Conservation (phyloP, 2,329 filamentous ascomycete species). For the Pseudopithomyces chartarum region DNA sequence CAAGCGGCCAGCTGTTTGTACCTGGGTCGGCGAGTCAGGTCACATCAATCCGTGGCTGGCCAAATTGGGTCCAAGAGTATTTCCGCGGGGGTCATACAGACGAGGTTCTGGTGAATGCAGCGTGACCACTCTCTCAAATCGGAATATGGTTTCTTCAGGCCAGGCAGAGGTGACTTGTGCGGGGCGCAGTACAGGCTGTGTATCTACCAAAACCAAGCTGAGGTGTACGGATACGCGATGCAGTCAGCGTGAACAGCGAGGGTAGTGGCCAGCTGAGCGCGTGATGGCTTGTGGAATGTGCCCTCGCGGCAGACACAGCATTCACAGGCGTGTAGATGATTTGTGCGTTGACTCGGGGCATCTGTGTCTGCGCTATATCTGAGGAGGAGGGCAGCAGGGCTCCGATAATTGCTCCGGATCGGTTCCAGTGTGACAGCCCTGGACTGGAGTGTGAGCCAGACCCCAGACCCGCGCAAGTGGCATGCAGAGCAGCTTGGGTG, state of each 20-base stretch:
- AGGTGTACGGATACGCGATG: not conserved
- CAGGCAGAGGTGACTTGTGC: not conserved
- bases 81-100: slow-evolving; percentile 26
- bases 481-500: not conserved
- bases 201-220: not conserved
- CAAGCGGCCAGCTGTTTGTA: slow-evolving; percentile 49
- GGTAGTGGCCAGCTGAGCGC: no score
- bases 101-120: slow-evolving; percentile 18
- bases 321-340: not conserved
- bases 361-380: not conserved
- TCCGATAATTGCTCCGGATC: not conserved
- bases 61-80: slow-evolving; percentile 55
- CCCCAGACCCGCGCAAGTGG: not conserved
- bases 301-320: not conserved
- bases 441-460: no score
- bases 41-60: slow-evolving; percentile 49
- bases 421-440: no score
- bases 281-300: not conserved
- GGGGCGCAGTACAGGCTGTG: not conserved
- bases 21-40: slow-evolving; percentile 26
- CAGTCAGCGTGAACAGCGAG: not conserved
- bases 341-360: not conserved
- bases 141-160: not conserved
- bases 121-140: not conserved
- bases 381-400: not conserved